Conservation (phyloP, 2,329 filamentous ascomycete genomes). For the Chalaropsis ovoidea region DNA sequence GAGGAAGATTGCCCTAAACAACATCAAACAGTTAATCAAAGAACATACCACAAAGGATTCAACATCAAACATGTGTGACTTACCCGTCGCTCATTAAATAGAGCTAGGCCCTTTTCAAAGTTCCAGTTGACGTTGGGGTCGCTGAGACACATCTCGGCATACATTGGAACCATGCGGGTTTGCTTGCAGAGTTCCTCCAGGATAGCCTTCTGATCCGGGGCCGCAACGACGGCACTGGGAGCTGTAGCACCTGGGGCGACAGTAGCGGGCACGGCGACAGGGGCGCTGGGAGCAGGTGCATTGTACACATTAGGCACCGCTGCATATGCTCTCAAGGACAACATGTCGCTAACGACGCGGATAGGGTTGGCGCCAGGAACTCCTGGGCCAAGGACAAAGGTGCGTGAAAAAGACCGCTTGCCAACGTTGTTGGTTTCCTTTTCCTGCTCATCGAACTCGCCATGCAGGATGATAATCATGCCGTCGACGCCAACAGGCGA, state of each 20-base stretch:
- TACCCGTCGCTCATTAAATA: slow-evolving; percentile 69
- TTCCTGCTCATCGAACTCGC: slow-evolving; percentile 71
- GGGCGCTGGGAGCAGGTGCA: slow-evolving; percentile 30
- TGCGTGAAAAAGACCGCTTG: slow-evolving; percentile 71
- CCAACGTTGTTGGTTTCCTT: slow-evolving; percentile 44
- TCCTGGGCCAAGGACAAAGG: slow-evolving; percentile 68
- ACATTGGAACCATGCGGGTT: slow-evolving; percentile 71
- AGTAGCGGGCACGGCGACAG: slow-evolving; percentile 23
- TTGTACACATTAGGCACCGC: slow-evolving; percentile 37
- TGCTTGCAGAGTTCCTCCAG: slow-evolving; percentile 63
- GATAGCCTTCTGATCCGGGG: slow-evolving; percentile 55
- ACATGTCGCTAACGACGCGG: slow-evolving; percentile 69
- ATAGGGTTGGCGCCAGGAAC: slow-evolving; percentile 52
- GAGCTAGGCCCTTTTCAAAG: slow-evolving; percentile 59
- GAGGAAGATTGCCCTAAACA: slow-evolving; percentile 21
- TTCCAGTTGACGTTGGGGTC: slow-evolving; percentile 62
- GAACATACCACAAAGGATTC: no score
- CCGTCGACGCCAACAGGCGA: slow-evolving; percentile 61
- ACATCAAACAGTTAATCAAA: slow-evolving; percentile 7
- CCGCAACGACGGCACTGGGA: slow-evolving; percentile 31
- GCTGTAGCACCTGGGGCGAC: slow-evolving; percentile 27
- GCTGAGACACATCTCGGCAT: slow-evolving; percentile 68
- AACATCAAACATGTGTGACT: slow-evolving; percentile 16
- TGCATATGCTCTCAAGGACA: slow-evolving; percentile 59
- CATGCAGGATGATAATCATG: slow-evolving; percentile 67